These are phyloP conservation scores for Leishmania lainsoni DNA, from an alignment of 208 protist genomes.

Conservation along the genomic window DNA sequence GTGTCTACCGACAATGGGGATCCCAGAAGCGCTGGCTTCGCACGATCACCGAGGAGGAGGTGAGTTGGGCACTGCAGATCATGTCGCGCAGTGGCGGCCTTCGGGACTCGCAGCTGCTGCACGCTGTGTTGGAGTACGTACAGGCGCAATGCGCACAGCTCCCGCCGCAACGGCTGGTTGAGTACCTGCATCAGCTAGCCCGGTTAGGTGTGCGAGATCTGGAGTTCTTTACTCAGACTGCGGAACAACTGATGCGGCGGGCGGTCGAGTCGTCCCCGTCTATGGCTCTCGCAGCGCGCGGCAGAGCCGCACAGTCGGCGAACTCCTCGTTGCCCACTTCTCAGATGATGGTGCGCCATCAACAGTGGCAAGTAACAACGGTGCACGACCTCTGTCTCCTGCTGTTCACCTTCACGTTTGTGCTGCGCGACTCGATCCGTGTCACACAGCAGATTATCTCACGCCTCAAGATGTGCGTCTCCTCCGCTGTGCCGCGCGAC, in stretches of 20 bases:
- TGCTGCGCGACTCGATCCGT: constrained; percentile 75
- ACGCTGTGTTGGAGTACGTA: constrained; percentile 65
- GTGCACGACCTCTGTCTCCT: constrained; percentile 79
- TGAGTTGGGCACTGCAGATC: constrained; percentile 47
- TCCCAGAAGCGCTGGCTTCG: constrained; percentile 51
- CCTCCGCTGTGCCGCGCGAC: constrained; percentile 55
- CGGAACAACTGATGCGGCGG: constrained; percentile 61
- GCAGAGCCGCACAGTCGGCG: constrained; percentile 2
- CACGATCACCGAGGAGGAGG: constrained; percentile 51
- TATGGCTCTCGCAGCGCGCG: background rate
- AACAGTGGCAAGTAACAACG: constrained; percentile 46
- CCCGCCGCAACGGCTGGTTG: constrained; percentile 47
- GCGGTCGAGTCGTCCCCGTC: constrained; percentile 14
- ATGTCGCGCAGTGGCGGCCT: constrained; percentile 47
- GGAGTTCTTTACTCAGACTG: constrained; percentile 68
- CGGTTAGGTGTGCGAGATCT: constrained; percentile 72
- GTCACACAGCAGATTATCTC: constrained; percentile 83
- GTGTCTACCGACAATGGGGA: constrained; percentile 56
- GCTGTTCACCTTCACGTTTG: constrained; percentile 84
- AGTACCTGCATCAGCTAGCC: constrained; percentile 59
- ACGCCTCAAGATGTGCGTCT: constrained; percentile 69
- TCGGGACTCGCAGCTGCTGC: constrained; percentile 47
- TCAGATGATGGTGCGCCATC: constrained; percentile 17
- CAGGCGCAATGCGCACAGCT: constrained; percentile 46
- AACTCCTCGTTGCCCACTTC: background rate